Conservation (phyloP, 352 stramenopile species). For the Phytophthora ramorum region DNA sequence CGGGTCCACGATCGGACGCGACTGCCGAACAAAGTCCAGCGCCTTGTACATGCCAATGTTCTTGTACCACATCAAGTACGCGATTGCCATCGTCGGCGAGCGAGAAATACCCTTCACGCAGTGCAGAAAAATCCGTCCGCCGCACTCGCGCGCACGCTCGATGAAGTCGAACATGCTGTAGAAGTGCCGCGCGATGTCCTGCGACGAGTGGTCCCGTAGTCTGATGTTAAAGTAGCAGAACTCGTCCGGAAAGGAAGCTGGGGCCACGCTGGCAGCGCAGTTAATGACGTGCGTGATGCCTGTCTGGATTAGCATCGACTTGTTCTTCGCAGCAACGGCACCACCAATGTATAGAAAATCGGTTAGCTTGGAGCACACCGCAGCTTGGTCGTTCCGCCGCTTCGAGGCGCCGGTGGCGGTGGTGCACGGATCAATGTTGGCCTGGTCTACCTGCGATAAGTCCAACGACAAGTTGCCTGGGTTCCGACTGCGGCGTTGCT, state of each 20-base stretch:
- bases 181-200: conserved; percentile 88
- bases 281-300: conserved; percentile 93
- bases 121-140: conserved; percentile 86
- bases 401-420: conserved; percentile 23
- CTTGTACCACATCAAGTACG: conserved; percentile 92
- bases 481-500: conserved; percentile 67
- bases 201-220: conserved; percentile 89
- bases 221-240: conserved; percentile 89
- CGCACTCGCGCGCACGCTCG: conserved; percentile 66
- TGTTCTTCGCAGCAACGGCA: conserved; percentile 80
- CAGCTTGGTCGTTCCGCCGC: conserved; percentile 65
- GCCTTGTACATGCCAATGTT: conserved; percentile 82
- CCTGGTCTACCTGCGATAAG: conserved; percentile 76
- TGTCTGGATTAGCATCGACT: conserved; percentile 61
- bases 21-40: conserved; percentile 79
- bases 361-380: conserved; percentile 80
- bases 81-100: conserved; percentile 89
- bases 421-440: conserved; percentile 32
- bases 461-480: conserved; percentile 85
- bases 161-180: conserved; percentile 92
- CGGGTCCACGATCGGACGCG: conserved; percentile 80
- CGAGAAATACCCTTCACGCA: conserved; percentile 91
- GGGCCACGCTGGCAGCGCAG: conserved; percentile 79
- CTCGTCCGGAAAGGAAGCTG: conserved; percentile 75
- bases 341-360: conserved; percentile 91